A percentile compares a stretch with the other conserved stretches of the same genome.
Evolutionary conservation across 176 grass and related monocot species (phyloP).

Genomic region (Triticum monococcum): DNA sequence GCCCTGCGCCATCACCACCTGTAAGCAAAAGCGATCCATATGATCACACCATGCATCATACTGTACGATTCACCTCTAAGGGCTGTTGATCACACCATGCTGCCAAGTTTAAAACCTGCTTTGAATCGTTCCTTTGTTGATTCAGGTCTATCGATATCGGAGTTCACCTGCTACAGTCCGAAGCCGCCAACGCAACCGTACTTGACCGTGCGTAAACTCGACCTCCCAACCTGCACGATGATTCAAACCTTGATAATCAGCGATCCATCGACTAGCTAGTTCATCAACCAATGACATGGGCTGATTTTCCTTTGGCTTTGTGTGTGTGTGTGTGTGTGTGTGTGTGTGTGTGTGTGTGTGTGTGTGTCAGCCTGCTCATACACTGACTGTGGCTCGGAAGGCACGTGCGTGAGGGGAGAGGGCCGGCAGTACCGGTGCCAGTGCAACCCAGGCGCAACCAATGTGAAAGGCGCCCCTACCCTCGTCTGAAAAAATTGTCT

Average conservation of each 20-base stretch:
- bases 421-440: not conserved
- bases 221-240: not conserved
- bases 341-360: no score
- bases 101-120: no score
- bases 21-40: not conserved
- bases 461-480: not conserved
- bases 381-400: slow-evolving; percentile 18
- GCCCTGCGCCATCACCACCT: slow-evolving; percentile 23
- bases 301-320: not conserved
- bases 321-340: no score
- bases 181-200: no score
- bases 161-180: no score
- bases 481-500: not conserved
- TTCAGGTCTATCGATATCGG: not conserved
- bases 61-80: no score
- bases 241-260: not conserved
- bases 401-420: not conserved
- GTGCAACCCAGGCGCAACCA: not conserved
- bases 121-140: no score
- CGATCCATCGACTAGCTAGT: no score
- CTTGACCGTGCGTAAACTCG: not conserved
- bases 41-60: not conserved
- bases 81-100: no score
- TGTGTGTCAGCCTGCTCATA: slow-evolving; percentile 9
- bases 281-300: not conserved